These are phyloP conservation scores for Strigomonas culicis DNA, from an alignment of 208 protist genomes.

Conservation along the genomic window DNA sequence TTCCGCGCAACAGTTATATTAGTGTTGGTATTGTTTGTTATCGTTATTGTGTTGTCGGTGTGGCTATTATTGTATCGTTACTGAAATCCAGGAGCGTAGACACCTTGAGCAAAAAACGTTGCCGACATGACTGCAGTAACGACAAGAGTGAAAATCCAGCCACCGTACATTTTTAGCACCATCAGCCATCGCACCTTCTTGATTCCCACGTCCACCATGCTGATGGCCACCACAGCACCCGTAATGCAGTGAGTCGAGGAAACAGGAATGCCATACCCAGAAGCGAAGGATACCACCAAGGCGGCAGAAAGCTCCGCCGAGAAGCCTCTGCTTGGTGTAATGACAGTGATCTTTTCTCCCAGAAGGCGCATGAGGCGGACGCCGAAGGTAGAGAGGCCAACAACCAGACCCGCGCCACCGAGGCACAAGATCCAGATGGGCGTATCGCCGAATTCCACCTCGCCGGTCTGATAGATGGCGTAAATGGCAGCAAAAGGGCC, in stretches of 20 bases:
- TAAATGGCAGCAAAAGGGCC: conserved; percentile 74
- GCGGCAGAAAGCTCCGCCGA: conserved; percentile 74
- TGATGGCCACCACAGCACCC: conserved; percentile 81
- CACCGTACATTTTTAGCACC: conserved; percentile 72
- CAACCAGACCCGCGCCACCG: conserved; percentile 61
- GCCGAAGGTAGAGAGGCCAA: conserved; percentile 72
- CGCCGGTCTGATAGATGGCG: conserved; percentile 49
- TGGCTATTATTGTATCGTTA: background rate
- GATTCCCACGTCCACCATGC: conserved; percentile 70
- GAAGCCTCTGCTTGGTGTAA: conserved; percentile 73
- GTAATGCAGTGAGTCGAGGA: conserved; percentile 91
- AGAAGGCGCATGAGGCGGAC: conserved; percentile 66
- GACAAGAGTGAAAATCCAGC: conserved; percentile 63
- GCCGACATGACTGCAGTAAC: conserved; percentile 58
- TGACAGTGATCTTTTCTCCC: conserved; percentile 69
- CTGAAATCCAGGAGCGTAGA: conserved; percentile 40
- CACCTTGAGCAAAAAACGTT: conserved; percentile 71
- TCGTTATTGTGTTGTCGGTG: background rate
- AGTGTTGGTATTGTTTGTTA: background rate
- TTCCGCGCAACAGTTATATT: too few relatives aligned
- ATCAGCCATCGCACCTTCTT: conserved; percentile 61
- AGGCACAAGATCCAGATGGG: conserved; percentile 73
- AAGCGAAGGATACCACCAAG: conserved; percentile 75
- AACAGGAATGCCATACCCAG: conserved; percentile 74
- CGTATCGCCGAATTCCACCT: conserved; percentile 27